Evolutionary conservation across 495 filamentous ascomycete genomes (phyloP).

Genomic region (Penicillium odoratum): DNA sequence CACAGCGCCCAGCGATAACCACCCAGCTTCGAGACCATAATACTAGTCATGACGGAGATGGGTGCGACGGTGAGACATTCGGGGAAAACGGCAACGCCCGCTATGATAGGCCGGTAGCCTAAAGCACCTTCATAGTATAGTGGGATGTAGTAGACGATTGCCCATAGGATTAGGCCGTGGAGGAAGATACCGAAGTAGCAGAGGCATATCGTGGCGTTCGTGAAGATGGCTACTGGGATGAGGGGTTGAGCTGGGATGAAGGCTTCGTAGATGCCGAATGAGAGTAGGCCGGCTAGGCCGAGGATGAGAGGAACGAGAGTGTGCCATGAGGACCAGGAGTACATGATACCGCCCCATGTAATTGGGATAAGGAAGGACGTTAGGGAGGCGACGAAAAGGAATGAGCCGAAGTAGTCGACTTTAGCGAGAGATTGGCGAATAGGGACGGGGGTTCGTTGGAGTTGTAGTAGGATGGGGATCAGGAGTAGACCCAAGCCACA

Average conservation of each 20-base stretch:
- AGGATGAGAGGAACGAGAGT: slow-evolving; percentile 50
- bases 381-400: slow-evolving; percentile 37
- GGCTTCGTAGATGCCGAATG: slow-evolving; percentile 39
- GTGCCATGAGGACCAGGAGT: slow-evolving; percentile 46
- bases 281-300: slow-evolving; percentile 31
- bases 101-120: neutral
- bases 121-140: neutral
- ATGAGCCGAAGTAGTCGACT: slow-evolving; percentile 46
- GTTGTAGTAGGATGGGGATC: slow-evolving; percentile 17
- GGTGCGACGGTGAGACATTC: slow-evolving; percentile 18
- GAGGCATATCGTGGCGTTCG: neutral
- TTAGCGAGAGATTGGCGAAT: slow-evolving; percentile 27
- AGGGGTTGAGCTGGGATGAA: slow-evolving; percentile 41
- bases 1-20: slow-evolving; percentile 55
- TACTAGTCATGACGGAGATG: slow-evolving; percentile 30
- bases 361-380: slow-evolving; percentile 50
- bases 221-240: neutral
- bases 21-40: slow-evolving; percentile 47
- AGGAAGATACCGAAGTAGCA: slow-evolving; percentile 4
- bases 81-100: slow-evolving; percentile 28
- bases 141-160: slow-evolving; percentile 14
- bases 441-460: slow-evolving; percentile 6
- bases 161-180: slow-evolving; percentile 4
- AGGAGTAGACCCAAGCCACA: slow-evolving; percentile 17
- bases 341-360: slow-evolving; percentile 57